These are phyloP conservation scores for Teratosphaeria zuluensis DNA, from an alignment of 2,329 filamentous ascomycete genomes.

Conservation along the genomic window DNA sequence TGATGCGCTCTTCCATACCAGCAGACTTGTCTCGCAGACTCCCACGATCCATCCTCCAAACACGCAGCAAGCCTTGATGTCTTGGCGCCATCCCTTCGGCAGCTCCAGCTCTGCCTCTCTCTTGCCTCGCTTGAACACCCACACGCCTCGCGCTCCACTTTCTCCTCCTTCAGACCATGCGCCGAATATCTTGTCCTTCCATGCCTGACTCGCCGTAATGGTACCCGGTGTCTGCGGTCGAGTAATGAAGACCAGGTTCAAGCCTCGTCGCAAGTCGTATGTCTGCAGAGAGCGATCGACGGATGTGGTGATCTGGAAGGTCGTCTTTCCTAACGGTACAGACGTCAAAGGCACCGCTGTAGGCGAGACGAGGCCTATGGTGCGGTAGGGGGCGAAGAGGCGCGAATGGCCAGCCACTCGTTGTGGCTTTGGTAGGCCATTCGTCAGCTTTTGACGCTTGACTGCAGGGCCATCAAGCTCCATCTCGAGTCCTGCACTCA, in stretches of 20 bases:
- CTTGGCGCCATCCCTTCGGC: constrained; percentile 56
- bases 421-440: constrained; percentile 16
- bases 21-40: constrained; percentile 63
- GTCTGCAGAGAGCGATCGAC: constrained; percentile 86
- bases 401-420: constrained; percentile 43
- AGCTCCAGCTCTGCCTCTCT: constrained; percentile 66
- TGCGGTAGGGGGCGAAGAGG: constrained; percentile 93
- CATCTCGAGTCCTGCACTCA: neutral
- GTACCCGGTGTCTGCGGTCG: constrained; percentile 75
- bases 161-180: constrained; percentile 62
- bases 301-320: constrained; percentile 94
- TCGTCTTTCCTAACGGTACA: constrained; percentile 81
- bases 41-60: constrained; percentile 90
- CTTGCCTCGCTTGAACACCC: constrained; percentile 87
- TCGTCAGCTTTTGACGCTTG: constrained; percentile 64
- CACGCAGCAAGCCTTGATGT: constrained; percentile 66
- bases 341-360: constrained; percentile 84
- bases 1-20: constrained; percentile 79
- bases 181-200: constrained; percentile 80
- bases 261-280: constrained; percentile 81
- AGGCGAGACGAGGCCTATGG: constrained; percentile 84
- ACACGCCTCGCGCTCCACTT: constrained; percentile 56
- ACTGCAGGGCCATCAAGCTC: constrained; percentile 13
- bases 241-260: constrained; percentile 89
- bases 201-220: constrained; percentile 80